A percentile compares a stretch with the other conserved stretches of the same genome.
phyloP scores from a whole-genome alignment of 192 early-diverging fungal genomes.

The Obelidium mucronatum region DNA sequence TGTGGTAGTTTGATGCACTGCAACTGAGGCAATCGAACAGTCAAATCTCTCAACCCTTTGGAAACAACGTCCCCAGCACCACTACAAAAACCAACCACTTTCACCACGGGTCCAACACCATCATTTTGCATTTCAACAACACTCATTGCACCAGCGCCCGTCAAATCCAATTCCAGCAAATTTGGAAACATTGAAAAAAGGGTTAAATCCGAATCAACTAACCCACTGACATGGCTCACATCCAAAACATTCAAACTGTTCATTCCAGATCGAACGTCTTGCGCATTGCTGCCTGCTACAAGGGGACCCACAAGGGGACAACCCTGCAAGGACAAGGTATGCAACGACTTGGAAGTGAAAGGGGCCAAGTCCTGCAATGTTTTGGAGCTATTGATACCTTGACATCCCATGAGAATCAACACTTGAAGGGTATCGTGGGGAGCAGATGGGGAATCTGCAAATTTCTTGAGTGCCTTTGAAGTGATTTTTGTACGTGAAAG shows the following conservation, averaged over 20 bases:
- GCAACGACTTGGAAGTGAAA: not conserved
- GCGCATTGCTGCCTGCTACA: not conserved
- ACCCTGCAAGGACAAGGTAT: slow-evolving; percentile 3
- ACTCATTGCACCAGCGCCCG: not conserved
- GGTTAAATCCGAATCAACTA: slow-evolving; percentile 5
- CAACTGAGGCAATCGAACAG: slow-evolving; percentile 39
- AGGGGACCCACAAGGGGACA: slow-evolving; percentile 13
- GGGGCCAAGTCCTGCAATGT: slow-evolving; percentile 5
- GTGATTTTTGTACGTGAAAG: slow-evolving; percentile 66
- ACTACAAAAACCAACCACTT: not conserved
- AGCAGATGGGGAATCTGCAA: slow-evolving; percentile 23
- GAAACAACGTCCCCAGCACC: not conserved
- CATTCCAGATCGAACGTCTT: not conserved
- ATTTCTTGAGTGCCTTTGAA: slow-evolving; percentile 45
- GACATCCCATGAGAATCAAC: slow-evolving; percentile 27
- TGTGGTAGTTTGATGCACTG: slow-evolving; percentile 55
- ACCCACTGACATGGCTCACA: not conserved
- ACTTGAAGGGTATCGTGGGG: slow-evolving; percentile 1
- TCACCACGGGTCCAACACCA: not conserved
- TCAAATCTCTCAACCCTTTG: slow-evolving; percentile 13
- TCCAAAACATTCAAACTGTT: slow-evolving; percentile 4
- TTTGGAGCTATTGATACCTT: not conserved
- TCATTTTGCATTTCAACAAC: not conserved
- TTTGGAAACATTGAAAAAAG: not conserved
- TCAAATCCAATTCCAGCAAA: slow-evolving; percentile 26